Percentiles rank a stretch among this genome's conserved stretches.
Evolutionary conservation across 345 rosid species (phyloP).

Genomic region (Cardamine occulta): DNA sequence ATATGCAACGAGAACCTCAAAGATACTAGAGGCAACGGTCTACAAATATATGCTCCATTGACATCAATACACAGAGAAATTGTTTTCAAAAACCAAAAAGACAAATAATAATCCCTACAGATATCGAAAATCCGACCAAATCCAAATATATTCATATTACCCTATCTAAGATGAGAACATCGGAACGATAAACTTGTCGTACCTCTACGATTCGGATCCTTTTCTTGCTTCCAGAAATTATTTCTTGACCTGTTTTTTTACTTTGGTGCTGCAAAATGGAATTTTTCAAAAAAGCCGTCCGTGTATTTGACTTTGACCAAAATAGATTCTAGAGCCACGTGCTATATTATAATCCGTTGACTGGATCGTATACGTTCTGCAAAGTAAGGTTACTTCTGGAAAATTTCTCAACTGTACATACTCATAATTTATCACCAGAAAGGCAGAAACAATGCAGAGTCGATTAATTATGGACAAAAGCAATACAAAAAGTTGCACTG

Average conservation of each 20-base stretch:
- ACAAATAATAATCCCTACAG: not conserved
- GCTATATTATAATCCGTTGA: not conserved
- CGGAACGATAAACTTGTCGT: not conserved
- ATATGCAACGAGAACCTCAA: constrained; percentile 4
- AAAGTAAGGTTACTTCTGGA: constrained; percentile 4
- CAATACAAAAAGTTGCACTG: not conserved
- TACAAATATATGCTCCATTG: not conserved
- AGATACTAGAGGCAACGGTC: not conserved
- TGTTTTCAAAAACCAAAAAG: not conserved
- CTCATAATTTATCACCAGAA: not conserved
- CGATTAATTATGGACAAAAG: not conserved
- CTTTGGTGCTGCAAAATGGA: not conserved
- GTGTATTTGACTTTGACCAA: constrained; percentile 21
- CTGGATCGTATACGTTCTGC: not conserved
- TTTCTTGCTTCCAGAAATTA: not conserved
- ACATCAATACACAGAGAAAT: constrained; percentile 4
- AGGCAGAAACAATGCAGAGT: not conserved
- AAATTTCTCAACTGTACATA: too few species aligned
- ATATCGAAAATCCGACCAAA: not conserved
- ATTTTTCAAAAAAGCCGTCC: not conserved
- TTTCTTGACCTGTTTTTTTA: not conserved
- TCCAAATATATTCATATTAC: not conserved
- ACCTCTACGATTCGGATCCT: not conserved
- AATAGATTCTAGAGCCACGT: not conserved
- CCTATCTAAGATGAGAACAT: not conserved